Evolutionary conservation across 495 filamentous ascomycete genomes (phyloP).

Genomic region (Xylaria curta): DNA sequence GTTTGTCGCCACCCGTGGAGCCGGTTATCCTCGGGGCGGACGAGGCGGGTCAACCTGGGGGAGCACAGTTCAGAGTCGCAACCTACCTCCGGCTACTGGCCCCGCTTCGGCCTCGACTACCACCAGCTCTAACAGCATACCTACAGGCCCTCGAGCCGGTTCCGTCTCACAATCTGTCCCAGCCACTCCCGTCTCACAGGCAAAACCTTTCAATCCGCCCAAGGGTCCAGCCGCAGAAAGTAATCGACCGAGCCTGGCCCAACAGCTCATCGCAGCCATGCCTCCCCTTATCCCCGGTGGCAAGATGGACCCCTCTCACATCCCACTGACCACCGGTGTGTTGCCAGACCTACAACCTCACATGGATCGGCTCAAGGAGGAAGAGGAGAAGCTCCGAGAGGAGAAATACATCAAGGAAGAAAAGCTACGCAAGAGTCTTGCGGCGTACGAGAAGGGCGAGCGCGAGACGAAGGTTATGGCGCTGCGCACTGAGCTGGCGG

Average conservation of each 20-base stretch:
- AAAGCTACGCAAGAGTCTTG: conserved; percentile 49
- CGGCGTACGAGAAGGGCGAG: conserved; percentile 50
- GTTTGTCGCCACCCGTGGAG: conserved; percentile 48
- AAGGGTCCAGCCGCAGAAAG: conserved; percentile 53
- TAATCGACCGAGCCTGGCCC: conserved; percentile 47
- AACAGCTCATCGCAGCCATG: conserved; percentile 49
- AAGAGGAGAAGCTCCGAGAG: conserved; percentile 54
- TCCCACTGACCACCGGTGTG: conserved; percentile 43
- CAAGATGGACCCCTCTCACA: conserved; percentile 45
- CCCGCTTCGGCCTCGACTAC: conserved; percentile 38
- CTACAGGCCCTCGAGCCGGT: conserved; percentile 51
- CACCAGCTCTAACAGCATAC: conserved; percentile 45
- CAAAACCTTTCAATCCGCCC: conserved; percentile 57
- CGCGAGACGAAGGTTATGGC: conserved; percentile 53
- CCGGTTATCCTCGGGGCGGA: conserved; percentile 46
- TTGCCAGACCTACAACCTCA: conserved; percentile 49
- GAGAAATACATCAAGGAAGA: conserved; percentile 54
- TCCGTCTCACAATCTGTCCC: conserved; percentile 35
- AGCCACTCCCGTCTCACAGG: conserved; percentile 36
- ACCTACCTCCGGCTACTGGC: conserved; percentile 39
- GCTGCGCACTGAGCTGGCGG: conserved; percentile 52
- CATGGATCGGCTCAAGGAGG: conserved; percentile 47
- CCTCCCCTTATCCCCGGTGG: conserved; percentile 51
- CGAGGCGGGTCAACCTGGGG: conserved; percentile 48
- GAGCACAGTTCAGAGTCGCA: conserved; percentile 42